phyloP scores from a whole-genome alignment of 164 flowering plant species.

The Santalum album region DNA sequence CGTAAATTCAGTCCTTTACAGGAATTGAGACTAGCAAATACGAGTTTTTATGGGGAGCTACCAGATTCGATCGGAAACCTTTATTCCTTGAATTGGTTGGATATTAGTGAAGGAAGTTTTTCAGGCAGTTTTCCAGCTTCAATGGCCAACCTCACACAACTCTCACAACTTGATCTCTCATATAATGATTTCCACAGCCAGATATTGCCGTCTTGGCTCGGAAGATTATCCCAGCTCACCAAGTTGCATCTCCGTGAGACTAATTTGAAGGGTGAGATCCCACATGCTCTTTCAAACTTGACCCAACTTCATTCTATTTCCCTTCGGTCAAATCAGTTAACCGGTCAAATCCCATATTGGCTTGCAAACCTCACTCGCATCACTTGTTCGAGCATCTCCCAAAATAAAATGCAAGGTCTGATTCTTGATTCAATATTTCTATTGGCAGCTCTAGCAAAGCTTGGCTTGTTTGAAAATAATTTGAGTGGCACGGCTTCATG shows the following conservation, averaged over 20 bases:
- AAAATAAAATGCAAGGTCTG: background rate
- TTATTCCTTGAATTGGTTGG: background rate
- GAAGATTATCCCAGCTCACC: background rate
- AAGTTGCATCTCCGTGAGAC: background rate
- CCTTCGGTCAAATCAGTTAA: slow-evolving; percentile 9
- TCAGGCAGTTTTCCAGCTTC: background rate
- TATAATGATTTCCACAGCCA: background rate
- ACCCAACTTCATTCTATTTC: slow-evolving; percentile 4
- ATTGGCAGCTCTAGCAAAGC: background rate
- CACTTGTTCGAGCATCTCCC: background rate
- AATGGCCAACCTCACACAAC: background rate
- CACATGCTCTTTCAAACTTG: slow-evolving; percentile 10
- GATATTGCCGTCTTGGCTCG: background rate
- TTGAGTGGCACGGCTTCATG: slow-evolving; percentile 13
- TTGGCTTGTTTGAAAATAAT: background rate
- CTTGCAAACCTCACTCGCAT: background rate
- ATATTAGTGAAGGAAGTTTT: background rate
- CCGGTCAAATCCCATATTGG: slow-evolving; percentile 10
- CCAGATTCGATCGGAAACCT: slow-evolving; percentile 22
- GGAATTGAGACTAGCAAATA: background rate
- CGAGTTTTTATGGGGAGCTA: slow-evolving; percentile 10
- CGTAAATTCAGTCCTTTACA: slow-evolving; percentile 1
- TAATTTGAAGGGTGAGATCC: slow-evolving; percentile 10
- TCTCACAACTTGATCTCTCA: background rate
- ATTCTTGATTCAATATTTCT: background rate